Evolutionary conservation across 139 green algal genomes (phyloP).

Genomic region (Chlorella vulgaris): DNA sequence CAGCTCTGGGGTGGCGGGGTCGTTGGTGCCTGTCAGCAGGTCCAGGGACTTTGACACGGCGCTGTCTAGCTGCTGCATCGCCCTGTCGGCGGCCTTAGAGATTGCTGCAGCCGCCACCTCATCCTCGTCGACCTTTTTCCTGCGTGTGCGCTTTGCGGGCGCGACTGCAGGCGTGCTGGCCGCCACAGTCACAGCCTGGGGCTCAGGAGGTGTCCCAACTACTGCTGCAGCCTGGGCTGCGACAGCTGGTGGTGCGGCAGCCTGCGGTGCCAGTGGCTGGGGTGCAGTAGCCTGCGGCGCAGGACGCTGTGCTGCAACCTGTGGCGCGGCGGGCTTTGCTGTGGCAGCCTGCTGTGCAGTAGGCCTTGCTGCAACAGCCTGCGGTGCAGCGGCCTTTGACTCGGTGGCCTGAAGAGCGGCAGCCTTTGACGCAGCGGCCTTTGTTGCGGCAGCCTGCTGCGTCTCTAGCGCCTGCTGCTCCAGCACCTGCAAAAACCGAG

Average conservation of each 20-base stretch:
- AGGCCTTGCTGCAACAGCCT: too few species aligned
- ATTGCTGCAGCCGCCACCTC: constrained; percentile 12
- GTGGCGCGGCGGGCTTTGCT: too few species aligned
- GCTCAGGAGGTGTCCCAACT: neutral
- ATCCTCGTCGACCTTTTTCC: constrained; percentile 15
- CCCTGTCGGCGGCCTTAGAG: constrained; percentile 7
- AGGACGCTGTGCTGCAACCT: too few species aligned
- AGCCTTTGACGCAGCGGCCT: too few species aligned
- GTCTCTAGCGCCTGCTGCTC: neutral
- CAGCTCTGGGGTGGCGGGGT: constrained; percentile 26
- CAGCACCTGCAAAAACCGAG: neutral
- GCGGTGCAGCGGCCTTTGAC: too few species aligned
- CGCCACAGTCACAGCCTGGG: neutral
- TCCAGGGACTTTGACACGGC: constrained; percentile 27
- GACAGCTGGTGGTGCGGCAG: neutral
- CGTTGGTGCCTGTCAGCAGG: constrained; percentile 6
- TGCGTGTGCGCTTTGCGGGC: neutral
- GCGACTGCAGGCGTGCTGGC: neutral
- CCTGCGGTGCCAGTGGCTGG: too few species aligned
- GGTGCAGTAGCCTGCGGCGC: too few species aligned
- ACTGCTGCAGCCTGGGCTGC: neutral
- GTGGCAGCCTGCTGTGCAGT: too few species aligned
- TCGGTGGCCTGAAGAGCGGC: too few species aligned
- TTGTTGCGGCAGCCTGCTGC: neutral
- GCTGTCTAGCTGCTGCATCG: constrained; percentile 37